Base-by-base conservation (phyloP, 202 grass and related monocot species). In the Thinopyrum obtusiflorum region DNA sequence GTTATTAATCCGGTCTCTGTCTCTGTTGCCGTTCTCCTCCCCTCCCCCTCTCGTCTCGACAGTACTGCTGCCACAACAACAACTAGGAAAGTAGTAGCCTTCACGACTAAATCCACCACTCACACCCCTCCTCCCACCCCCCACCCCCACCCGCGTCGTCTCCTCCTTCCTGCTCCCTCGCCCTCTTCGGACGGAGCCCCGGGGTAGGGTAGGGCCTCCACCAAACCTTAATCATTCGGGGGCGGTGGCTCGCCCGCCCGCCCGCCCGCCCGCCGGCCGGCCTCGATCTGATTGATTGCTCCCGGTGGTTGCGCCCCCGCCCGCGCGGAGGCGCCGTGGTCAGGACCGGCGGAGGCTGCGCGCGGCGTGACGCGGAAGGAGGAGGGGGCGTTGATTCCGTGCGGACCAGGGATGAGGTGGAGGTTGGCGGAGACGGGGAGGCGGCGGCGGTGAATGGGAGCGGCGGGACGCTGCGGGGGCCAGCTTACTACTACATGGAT, bases 361-460 rank as follows among this genome's bases (percentile, higher is more conserved):
- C 11, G 63, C 11, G 71, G 44, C 35, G 81, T 51, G 20, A 18
- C 4, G 53, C 18, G 53, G 53, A 3, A 57, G 49, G 32, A 9
- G 12, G 20, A 71, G 61, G 59, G 14, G 82, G 25, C 15, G 68
- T 21, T 15, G 29, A 72, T 29, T 51, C 1, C 24, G 20, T 9
- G 73, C 25, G 62, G 24, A 72, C 2, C 15, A 7, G 47, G 7
- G 68, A 85, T 86, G 85, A 42, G 65, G 32, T 3, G 75, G 73
- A 23, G 70, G 89, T 51, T 83, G 82, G 23, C 28, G 74, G 81
- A 70, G 51, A 29, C 75, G 62, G 81, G 37, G 80, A 21, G 71
- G 53, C 72, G 81, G 79, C 67, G 84, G 86, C 73, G 71, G 72
- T 95, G 93, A 98, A 97, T 98, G 96, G 93, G 82, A 92, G 85